Percentiles rank a stretch among this genome's conserved stretches.
Conservation (phyloP, 805 yeast species). For the Yarrowia sp. region DNA sequence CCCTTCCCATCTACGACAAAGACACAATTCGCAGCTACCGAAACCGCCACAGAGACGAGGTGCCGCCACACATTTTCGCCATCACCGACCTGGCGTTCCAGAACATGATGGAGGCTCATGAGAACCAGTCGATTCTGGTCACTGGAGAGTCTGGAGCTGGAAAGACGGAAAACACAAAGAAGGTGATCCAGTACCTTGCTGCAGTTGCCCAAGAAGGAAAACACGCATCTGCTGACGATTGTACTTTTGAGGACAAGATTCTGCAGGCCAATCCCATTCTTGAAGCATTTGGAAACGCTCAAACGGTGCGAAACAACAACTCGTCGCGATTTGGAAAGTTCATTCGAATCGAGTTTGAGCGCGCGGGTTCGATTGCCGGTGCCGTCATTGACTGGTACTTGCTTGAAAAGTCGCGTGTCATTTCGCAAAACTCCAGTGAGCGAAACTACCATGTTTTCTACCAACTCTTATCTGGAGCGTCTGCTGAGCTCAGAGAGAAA, state of each 20-base stretch:
- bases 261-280: slow-evolving; percentile 91
- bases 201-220: slow-evolving; percentile 53
- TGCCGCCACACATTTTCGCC: slow-evolving; percentile 87
- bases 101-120: slow-evolving; percentile 62
- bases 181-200: slow-evolving; percentile 86
- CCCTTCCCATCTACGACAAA: slow-evolving; percentile 65
- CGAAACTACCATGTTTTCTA: slow-evolving; percentile 93
- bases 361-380: slow-evolving; percentile 66
- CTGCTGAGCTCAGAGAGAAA: slow-evolving; percentile 40
- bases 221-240: slow-evolving; percentile 19
- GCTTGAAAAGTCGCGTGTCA: slow-evolving; percentile 89
- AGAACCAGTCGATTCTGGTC: slow-evolving; percentile 88
- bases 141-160: slow-evolving; percentile 99
- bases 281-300: slow-evolving; percentile 96
- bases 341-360: slow-evolving; percentile 75
- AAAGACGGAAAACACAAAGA: slow-evolving; percentile 95
- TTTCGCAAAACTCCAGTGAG: slow-evolving; percentile 68
- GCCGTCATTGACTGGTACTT: slow-evolving; percentile 95
- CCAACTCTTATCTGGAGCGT: slow-evolving; percentile 72
- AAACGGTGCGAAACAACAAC: slow-evolving; percentile 88
- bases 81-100: slow-evolving; percentile 83
- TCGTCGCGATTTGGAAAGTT: slow-evolving; percentile 97
- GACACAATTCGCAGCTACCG: slow-evolving; percentile 59
- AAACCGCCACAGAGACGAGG: slow-evolving; percentile 44
- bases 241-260: slow-evolving; percentile 75